These are phyloP conservation scores for Adenanthera pavonina DNA, from an alignment of 306 rosid genomes.

Conservation along the genomic window DNA sequence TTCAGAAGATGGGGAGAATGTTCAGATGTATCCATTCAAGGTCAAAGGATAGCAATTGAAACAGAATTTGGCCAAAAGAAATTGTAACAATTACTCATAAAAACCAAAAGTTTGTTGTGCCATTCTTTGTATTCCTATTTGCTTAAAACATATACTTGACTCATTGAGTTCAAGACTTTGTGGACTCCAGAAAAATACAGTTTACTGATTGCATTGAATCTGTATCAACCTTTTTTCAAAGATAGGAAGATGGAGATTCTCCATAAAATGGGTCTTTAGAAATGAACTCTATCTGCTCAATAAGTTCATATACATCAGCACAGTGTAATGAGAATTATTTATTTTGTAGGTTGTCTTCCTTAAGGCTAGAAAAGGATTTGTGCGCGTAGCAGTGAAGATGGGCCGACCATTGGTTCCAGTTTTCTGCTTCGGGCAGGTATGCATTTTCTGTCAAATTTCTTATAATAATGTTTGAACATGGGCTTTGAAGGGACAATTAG, in stretches of 20 bases:
- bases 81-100: not conserved
- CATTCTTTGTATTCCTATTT: not conserved
- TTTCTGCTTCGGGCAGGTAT: constrained; percentile 96
- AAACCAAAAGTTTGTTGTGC: not conserved
- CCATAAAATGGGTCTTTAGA: constrained; percentile 34
- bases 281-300: constrained; percentile 23
- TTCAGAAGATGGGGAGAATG: not conserved
- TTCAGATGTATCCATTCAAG: not conserved
- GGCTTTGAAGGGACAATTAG: too few relatives aligned
- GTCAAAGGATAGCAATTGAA: not conserved
- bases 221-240: constrained; percentile 19
- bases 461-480: constrained; percentile 6
- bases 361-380: constrained; percentile 82
- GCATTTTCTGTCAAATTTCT: constrained; percentile 2
- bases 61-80: not conserved
- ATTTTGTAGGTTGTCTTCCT: constrained; percentile 69
- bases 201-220: not conserved
- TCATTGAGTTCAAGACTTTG: not conserved
- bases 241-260: constrained; percentile 26
- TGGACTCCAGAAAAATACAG: not conserved
- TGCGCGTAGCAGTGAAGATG: constrained; percentile 81
- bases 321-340: constrained; percentile 16
- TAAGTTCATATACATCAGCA: constrained; percentile 11
- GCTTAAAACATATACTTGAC: not conserved
- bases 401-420: constrained; percentile 91